Evolutionary conservation across 2,329 filamentous ascomycete species (phyloP), one percentile per base, ranked within the genome.

Genomic region (Paraconiothyrium sp.): DNA sequence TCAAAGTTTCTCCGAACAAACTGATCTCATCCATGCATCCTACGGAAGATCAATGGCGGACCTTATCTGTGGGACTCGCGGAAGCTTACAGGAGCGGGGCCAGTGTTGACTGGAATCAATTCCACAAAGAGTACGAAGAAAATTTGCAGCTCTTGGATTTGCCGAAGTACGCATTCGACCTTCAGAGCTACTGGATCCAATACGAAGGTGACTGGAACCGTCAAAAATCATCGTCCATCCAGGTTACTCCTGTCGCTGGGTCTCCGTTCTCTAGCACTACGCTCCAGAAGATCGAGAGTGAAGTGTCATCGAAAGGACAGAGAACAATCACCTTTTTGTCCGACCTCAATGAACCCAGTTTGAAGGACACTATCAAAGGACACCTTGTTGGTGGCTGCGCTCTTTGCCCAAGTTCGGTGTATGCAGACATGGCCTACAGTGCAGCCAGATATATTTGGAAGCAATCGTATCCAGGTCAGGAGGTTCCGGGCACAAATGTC

Each of bases 81-180:
- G 76, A 80, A 0, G 76, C 91, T 0, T 84, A 90, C 72, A 73
- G 72, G 1, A 79, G 78, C 1, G 89, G 88, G 0, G 67, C 88
- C 2, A 76, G 81, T 10, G 76, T 91, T 27, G 78, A 87, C 64
- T 92, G 88, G 87, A 82, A 84, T 48, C 87, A 88, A 71, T 89
- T 27, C 30, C 77, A 83, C 59, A 63, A 71, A 2, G 75, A 74
- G 2, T 79, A 84, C 20, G 73, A 39, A 8, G 16, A 22, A 2
- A 14, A 4, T 10, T 32, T 59, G 4, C 20, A n/a, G 9, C 16
- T 61, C 1, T 8, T 58, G 3, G 30, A 27, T 11, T 44, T 58
- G 4, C 61, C 88, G 1, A 64, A 69, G 1, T 79, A 79, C 57
- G 57, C 58, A 7, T 79, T 65, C 60, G 65, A 78, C 27, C 37